Conservation (phyloP, 2,329 filamentous ascomycete genomes). For the Colletotrichum higginsianum region DNA sequence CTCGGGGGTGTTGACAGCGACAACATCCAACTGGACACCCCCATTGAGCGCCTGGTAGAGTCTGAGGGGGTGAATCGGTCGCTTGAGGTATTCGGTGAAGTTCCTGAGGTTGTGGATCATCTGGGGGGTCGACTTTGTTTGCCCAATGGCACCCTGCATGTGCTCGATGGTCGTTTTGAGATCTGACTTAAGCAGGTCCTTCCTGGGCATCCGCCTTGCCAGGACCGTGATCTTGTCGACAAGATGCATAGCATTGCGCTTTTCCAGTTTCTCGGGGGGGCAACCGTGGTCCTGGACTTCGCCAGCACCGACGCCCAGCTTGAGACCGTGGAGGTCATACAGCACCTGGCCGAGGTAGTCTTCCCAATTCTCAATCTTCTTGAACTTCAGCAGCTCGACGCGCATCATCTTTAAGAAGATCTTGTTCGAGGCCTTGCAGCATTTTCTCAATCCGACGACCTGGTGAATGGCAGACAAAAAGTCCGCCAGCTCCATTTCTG, state of each 20-base stretch:
- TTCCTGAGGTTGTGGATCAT: slow-evolving; percentile 91
- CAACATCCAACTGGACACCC: slow-evolving; percentile 79
- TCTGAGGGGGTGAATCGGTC: slow-evolving; percentile 84
- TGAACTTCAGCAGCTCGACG: slow-evolving; percentile 83
- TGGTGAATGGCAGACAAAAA: slow-evolving; percentile 87
- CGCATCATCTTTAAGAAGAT: slow-evolving; percentile 92
- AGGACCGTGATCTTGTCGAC: slow-evolving; percentile 88
- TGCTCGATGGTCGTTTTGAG: slow-evolving; percentile 92
- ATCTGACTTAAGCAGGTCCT: slow-evolving; percentile 92
- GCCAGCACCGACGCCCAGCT: slow-evolving; percentile 77
- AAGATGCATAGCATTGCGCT: slow-evolving; percentile 83
- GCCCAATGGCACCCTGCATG: slow-evolving; percentile 89
- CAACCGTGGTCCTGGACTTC: slow-evolving; percentile 86
- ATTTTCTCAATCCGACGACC: slow-evolving; percentile 85
- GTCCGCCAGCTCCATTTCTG: slow-evolving; percentile 81
- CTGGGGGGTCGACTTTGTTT: slow-evolving; percentile 82
- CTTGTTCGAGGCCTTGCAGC: slow-evolving; percentile 88
- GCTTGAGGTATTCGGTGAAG: slow-evolving; percentile 85
- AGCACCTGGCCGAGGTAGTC: slow-evolving; percentile 89
- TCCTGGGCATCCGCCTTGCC: slow-evolving; percentile 87
- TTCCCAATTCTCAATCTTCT: slow-evolving; percentile 85
- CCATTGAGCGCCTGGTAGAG: slow-evolving; percentile 88
- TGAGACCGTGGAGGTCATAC: slow-evolving; percentile 86
- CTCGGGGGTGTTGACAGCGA: slow-evolving; percentile 78
- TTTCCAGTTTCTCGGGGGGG: slow-evolving; percentile 82